Evolutionary conservation across 176 grass and related monocot species (phyloP).

Genomic region (barley (Hordeum vulgare)): MorexV3_pseudomolecules_assembly NC_058524.1:147309368-147309867

Average conservation of each 20-base stretch:
- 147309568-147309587: slow-evolving; percentile 17
- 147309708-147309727: background rate
- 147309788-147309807: slow-evolving; percentile 61
- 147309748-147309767: background rate
- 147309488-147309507: background rate
- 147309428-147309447: background rate
- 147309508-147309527: background rate
- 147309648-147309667: slow-evolving; percentile 53
- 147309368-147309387: background rate
- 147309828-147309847: slow-evolving; percentile 74
- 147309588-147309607: slow-evolving; percentile 43
- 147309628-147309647: slow-evolving; percentile 56
- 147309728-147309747: background rate
- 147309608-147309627: slow-evolving; percentile 51
- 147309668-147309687: slow-evolving; percentile 43
- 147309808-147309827: slow-evolving; percentile 83
- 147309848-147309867: slow-evolving; percentile 62
- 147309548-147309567: background rate
- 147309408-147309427: background rate
- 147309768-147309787: background rate
- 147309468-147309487: background rate
- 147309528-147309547: slow-evolving; percentile 35
- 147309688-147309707: slow-evolving; percentile 35
- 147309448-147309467: background rate
- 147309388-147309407: background rate